Evolutionary conservation across 495 filamentous ascomycete species (phyloP), one percentile per base, ranked within the genome.

Genomic region (Penicillium taxi): DNA sequence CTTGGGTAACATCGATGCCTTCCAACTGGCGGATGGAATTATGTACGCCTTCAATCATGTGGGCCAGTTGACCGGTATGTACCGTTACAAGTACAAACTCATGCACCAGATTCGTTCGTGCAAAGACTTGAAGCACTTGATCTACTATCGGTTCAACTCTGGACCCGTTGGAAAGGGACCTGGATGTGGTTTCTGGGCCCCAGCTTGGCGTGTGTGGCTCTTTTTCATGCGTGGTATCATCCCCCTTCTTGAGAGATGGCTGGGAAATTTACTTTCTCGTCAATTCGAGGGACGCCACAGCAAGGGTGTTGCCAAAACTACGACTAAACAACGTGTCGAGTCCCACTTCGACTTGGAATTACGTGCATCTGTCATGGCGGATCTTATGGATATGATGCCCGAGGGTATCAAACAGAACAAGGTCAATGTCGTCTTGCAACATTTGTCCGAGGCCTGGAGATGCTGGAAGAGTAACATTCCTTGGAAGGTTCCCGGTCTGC

Each of bases 391-490:
- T 50, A 99, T 99, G 93, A 99, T 99, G 93, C 93, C 93, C 1
- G 93, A 96, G 56, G 93, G 93, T 38, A 95, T 99, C 71, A 96
- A 96, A 65, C 90, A 95, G 56, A 99, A 90, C 64, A 99, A 99
- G 64, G 89, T 99, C 59, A 94, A 96, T 57, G 94, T 91, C 1
- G 90, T 99, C 22, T 69, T 99, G 30, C 91, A 99, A 52, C 91
- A 99, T 75, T 66, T 96, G 16, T 94, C 86, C 0, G 91, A 99
- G 64, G 91, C 91, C 6, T 99, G 91, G 91, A 74, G 91, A 60
- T 99, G 91, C 64, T 99, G 91, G 91, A 99, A 99, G 82, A 95
- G 88, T 72, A 98, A 98, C 53, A 96, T 98, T 50, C 91, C 91
- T 4, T 98, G 91, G 91, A 98, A 98, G 65, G 91, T 98, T 2